Base-by-base conservation (phyloP, 768 basidiomycete genomes). In the Mycena olivaceomarginata region DNA sequence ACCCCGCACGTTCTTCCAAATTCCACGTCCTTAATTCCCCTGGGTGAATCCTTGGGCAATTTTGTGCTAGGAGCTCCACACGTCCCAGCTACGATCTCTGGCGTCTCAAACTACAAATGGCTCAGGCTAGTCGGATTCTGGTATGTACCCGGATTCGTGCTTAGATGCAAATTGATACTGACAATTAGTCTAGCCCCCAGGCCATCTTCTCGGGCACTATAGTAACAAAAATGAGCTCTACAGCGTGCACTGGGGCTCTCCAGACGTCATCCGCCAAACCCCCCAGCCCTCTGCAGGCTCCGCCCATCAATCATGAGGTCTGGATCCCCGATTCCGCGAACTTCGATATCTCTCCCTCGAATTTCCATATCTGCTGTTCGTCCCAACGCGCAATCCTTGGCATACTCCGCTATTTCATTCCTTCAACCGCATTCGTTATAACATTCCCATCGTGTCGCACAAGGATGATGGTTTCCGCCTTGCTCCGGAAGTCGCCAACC, bases 121-220 rank as follows among this genome's bases (percentile, higher is more conserved):
- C 25, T 59, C 12, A 18, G 31, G 25, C 2, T 31, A 31, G 31
- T 31, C 0, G 4, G 3, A 31, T 31, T 39, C 45, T 62, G 57
- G 69, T 70, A 70, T 37, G 5, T 31, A 12, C 60, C 6, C 37
- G 39, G 31, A 2, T 59, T 31, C 25, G 43, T 31, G 31, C 31
- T 8, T 25, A 10, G 3, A 25, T 20, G 40, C 16, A 60, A 62
- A 31, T 62, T 37, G 18, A 59, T 43, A 46, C 69, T 70, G 1
- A 70, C 37, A 9, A 25, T 10, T 59, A 3, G 4, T 48, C 13
- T 18, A 63, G 70, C 70, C 60, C 45, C 18, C 25, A 16, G 59
- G 59, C 16, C 60, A 31, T 39, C 70, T 70, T 62, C 18, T 12
- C 12, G 60, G 70, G 31, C 60, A 70, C n/a, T 70, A 70, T 46